Base-by-base conservation (phyloP, 768 basidiomycete genomes). In the Mycena pura region DNA sequence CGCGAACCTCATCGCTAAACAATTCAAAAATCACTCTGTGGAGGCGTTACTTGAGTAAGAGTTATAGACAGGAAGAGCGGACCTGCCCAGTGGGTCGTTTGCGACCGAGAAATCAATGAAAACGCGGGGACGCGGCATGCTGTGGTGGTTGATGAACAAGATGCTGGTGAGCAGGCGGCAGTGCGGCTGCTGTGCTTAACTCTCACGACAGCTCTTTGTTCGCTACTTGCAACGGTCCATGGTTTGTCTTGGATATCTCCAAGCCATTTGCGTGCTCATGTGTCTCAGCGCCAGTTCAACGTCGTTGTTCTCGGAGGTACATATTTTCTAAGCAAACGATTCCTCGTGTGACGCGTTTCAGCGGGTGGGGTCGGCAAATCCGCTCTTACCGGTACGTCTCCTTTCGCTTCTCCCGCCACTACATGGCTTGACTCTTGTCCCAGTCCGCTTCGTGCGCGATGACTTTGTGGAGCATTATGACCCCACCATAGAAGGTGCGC, bases 341-440 rank as follows among this genome's bases (percentile, higher is more conserved):
- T 60, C 24, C n/a, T 52, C 44, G 32, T 45, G 29, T 44, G 49
- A 52, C 67, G 53, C 50, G 53, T 51, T 44, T 63, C 66, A 93
- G 92, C 92, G 70, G 93, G 93, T 69, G 93, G 93, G 22, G 92
- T 95, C 52, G 93, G 93, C 46, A 95, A 95, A 75, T 93, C 92
- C 24, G 91, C 93, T 13, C 80, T 95, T 31, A 92, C 91, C 70
- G 81, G 84, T 80, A 64, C 50, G 68, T 58, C 24, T 34, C 38
- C 38, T 47, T 28, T 15, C 31, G 32, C 43, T 40, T 32, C 25
- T 29, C 49, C 21, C 28, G 28, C 46, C n/a, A n/a, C n/a, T n/a
- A n/a, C n/a, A n/a, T 21, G 5, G 31, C 40, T 51, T 55, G 15
- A 39, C 63, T 45, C 7, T 50, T 44, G 17, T 65, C 8, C 27